A percentile compares a stretch with the other conserved stretches of the same genome.
These are phyloP conservation scores for Sequoiadendron giganteum DNA, from an alignment of 75 land plant species.

Conservation along the genomic window DNA sequence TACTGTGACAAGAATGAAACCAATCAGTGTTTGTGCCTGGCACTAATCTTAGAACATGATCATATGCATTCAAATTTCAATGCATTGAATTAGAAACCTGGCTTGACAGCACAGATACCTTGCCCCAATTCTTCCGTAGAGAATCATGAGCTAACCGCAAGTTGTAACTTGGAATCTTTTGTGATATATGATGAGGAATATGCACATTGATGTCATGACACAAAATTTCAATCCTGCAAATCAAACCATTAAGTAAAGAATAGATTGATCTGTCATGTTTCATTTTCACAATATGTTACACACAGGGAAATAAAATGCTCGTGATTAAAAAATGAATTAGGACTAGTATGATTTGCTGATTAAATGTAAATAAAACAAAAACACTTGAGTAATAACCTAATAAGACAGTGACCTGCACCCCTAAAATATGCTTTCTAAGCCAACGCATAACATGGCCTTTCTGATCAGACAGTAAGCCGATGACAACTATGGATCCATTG, in stretches of 20 bases:
- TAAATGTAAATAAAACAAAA: not conserved
- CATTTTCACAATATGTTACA: not conserved
- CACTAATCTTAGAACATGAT: not conserved
- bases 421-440: not conserved
- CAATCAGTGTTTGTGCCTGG: not conserved
- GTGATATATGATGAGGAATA: constrained; percentile 91
- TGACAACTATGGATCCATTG: not conserved
- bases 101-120: constrained; percentile 36
- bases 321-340: not conserved
- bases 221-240: constrained; percentile 81
- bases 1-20: constrained; percentile 39
- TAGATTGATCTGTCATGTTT: not conserved
- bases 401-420: not conserved
- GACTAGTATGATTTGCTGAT: not conserved
- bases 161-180: constrained; percentile 93
- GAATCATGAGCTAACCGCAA: constrained; percentile 82
- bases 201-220: constrained; percentile 98
- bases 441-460: not conserved
- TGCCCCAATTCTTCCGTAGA: constrained; percentile 86
- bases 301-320: not conserved
- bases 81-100: not conserved
- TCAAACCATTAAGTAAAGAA: not conserved
- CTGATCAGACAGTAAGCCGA: not conserved
- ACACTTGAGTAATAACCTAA: not conserved
- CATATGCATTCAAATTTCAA: not conserved